Conservation (phyloP, 2,329 filamentous ascomycete species). For the Anthostomella pinea region DNA sequence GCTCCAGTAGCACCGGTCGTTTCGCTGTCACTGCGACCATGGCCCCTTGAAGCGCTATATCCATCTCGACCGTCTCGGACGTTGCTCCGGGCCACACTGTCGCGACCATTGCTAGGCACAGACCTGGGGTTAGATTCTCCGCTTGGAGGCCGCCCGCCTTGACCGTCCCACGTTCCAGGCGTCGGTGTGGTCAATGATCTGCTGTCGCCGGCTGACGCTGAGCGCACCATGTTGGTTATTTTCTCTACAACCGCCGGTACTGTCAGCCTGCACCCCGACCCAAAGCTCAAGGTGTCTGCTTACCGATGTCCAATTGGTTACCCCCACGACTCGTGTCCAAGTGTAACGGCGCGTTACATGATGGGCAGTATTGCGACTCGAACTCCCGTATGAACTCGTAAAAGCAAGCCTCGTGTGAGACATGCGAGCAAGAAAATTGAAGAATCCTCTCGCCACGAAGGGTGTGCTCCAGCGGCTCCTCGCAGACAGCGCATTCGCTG, state of each 20-base stretch:
- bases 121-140: conserved; percentile 33
- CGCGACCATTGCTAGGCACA: conserved; percentile 23
- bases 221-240: conserved; percentile 88
- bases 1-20: too few relatives aligned
- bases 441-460: conserved; percentile 89
- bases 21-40: conserved; percentile 76
- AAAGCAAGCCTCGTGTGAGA: conserved; percentile 96
- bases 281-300: conserved; percentile 18
- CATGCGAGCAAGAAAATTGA: conserved; percentile 95
- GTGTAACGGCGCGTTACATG: conserved; percentile 86
- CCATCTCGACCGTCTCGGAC: conserved; percentile 52
- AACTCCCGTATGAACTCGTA: conserved; percentile 97
- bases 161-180: conserved; percentile 67
- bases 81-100: conserved; percentile 30
- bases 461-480: conserved; percentile 94
- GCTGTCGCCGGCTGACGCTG: conserved; percentile 66
- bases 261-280: conserved; percentile 15
- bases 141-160: conserved; percentile 54
- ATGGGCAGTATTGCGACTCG: conserved; percentile 90
- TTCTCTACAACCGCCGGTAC: conserved; percentile 63
- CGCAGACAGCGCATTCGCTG: conserved; percentile 91
- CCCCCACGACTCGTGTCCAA: conserved; percentile 90
- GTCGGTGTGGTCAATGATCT: conserved; percentile 52
- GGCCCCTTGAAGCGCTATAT: conserved; percentile 45
- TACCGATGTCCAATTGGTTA: conserved; percentile 89